Evolutionary conservation across 805 yeast species (phyloP), one percentile per base, ranked within the genome.

Genomic region (Zygotorulaspora chibaensis): DNA sequence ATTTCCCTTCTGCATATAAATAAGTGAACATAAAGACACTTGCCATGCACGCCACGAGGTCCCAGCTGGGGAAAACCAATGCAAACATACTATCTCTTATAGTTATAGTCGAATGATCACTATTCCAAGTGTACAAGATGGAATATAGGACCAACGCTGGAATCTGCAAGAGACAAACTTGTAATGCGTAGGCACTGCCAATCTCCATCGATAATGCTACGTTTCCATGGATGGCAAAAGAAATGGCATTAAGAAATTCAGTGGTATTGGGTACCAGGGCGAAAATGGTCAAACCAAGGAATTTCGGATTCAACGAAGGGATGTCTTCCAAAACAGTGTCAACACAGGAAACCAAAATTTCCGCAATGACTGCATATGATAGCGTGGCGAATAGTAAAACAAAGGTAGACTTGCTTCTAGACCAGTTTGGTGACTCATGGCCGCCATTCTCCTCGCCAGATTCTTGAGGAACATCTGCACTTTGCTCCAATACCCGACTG

Each of bases 351-450:
- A 91, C 97, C 52, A 91, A 72, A 34, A 91, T 87, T 66, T 91
- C 98, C 1, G 98, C 99, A 57, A 93, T 90, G 27, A 88, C 68
- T 0, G 99, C 97, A 65, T 93, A 93, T 16, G 89, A 69, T 9
- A 90, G 52, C 0, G 99, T 93, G 0, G 98, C 91, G 2, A 84
- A 78, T 7, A 93, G 71, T 38, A 93, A 72, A 43, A 93, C 90
- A 13, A 84, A 76, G 0, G 96, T 77, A 2, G 96, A 86, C 66
- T 89, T 91, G 12, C 71, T 70, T 58, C 91, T 77, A 6, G 96
- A 83, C 99, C 99, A 93, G 62, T 93, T 93, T 38, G 99, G 98
- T 0, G 97, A 95, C 63, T 89, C 97, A 56, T 91, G 97, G 1
- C 95, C 95, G 4, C 84, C 84, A n/a, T 59, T 63, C 34, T 65